Evolutionary conservation across 495 filamentous ascomycete species (phyloP), one percentile per base, ranked within the genome.

Genomic region (Melanomma pulvis-pyrius): DNA sequence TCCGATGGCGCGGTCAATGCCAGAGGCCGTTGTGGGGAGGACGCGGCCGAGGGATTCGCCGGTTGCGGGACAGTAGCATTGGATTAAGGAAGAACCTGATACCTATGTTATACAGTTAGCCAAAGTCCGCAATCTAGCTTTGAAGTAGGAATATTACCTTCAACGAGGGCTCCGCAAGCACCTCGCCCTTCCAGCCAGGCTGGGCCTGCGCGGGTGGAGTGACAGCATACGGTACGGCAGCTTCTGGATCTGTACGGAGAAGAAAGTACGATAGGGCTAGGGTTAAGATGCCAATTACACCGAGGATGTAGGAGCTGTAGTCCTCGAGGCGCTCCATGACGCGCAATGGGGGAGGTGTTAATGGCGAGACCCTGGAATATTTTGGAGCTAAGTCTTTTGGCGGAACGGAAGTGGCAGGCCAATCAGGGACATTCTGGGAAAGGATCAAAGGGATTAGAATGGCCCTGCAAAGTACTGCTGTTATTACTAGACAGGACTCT

Each of bases 51-150:
- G 85, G 53, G 91, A 84, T 70, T 88, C 83, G 55, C 93, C 94
- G 49, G 91, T 96, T 0, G 93, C 93, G 1, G 94, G 94, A 55
- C 87, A 89, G 75, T 97, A 98, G 80, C 94, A 93, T 77, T 90
- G 89, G 44, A 93, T 89, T 0, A 83, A 81, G 2, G 82, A 83
- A 36, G 83, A 84, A 30, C 81, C 83, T 0, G 81, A 73, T 28
- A 80, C 76, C 81, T 82, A 46, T 48, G 6, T 28, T 24, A 34
- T 30, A 34, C 8, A 15, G 39, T 44, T 15, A 44, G 49, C 69
- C 41, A 68, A 28, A 58, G 32, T 56, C 13, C n/a, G 47, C 21
- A 9, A 24, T 57, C 11, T 29, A 32, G n/a, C 24, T 39, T 30
- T 51, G 24, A 34, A 50, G 32, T 41, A 24, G 46, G 32, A 57